Conservation (phyloP, 1,284 basidiomycete genomes). For the Somion occarium region DNA sequence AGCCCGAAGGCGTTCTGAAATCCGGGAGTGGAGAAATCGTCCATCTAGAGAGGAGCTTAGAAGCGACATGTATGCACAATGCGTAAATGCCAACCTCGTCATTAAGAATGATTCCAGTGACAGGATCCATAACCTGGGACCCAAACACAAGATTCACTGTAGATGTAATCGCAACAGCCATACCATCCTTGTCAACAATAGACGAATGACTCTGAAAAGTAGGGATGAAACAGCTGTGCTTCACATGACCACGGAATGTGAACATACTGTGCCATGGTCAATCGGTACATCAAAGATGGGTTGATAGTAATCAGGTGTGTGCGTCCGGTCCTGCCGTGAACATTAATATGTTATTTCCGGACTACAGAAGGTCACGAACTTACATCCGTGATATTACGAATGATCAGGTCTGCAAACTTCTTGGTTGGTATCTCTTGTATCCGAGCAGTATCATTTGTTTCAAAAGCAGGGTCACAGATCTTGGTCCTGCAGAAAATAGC, state of each 20-base stretch:
- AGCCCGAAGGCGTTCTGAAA: conserved; percentile 80
- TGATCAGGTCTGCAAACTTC: conserved; percentile 57
- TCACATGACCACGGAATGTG: conserved; percentile 5
- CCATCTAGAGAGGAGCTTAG: conserved; percentile 48
- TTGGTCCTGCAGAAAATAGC: conserved; percentile 50
- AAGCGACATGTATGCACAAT: background rate
- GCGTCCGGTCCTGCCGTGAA: conserved; percentile 64
- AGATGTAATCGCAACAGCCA: conserved; percentile 81
- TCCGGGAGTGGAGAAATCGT: conserved; percentile 86
- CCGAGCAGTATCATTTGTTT: conserved; percentile 43
- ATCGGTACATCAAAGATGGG: conserved; percentile 72
- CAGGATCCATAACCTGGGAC: conserved; percentile 78
- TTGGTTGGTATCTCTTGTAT: conserved; percentile 72
- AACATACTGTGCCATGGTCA: conserved; percentile 83
- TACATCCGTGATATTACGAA: conserved; percentile 77
- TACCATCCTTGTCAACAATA: conserved; percentile 77
- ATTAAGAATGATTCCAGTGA: conserved; percentile 86
- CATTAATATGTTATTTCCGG: conserved; percentile 10
- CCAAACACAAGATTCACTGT: conserved; percentile 90
- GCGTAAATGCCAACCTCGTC: conserved; percentile 52
- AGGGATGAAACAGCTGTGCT: too few relatives aligned
- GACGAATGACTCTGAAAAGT: conserved; percentile 75
- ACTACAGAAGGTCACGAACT: conserved; percentile 22
- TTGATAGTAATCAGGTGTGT: conserved; percentile 78
- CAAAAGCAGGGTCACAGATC: conserved; percentile 73